Evolutionary conservation across 2,329 filamentous ascomycete species (phyloP), one percentile per base, ranked within the genome.

Genomic region (Fusarium praegraminearum): DNA sequence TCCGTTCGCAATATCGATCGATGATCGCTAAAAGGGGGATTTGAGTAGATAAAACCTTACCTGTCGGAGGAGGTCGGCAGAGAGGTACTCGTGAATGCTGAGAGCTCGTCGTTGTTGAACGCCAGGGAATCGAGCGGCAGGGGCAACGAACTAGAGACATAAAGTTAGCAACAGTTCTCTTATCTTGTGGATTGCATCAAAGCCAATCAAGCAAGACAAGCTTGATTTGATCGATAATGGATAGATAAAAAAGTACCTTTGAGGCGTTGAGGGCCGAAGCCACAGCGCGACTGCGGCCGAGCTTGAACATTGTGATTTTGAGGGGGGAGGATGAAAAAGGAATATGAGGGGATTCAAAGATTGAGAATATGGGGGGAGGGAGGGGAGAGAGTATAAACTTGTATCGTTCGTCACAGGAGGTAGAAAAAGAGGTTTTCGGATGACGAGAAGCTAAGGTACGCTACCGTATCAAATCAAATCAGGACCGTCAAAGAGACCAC

Each of bases 41-140:
- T 57, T 32, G 43, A 57, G 40, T 47, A 43, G 59, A 57, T 57
- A 43, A 66, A 68, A 57, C 60, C 62, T 81, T 86, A 90, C 89
- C 86, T 90, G 80, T 83, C 87, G 93, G 78, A 99, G 88, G 75
- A 99, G 90, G 81, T 94, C 93, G 76, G 94, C 93, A 76, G 96
- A 98, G 78, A 95, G 91, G 85, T 98, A 98, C 86, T 99, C 96
- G 87, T 99, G 96, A 79, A 99, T 97, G 80, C 93, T 96, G 80
- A 99, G 89, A 79, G 92, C 90, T 85, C 96, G 90, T 83, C 87
- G 89, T 84, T 98, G 94, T 83, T 96, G 91, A 75, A 83, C 87
- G 77, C 90, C 87, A 83, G 92, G 85, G 73, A 87, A 81, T 83
- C 86, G 87, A 77, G 85, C 78, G 69, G 83, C 79, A 72, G 85